Base-by-base conservation (phyloP, 768 basidiomycete species). In the Austroboletus eburneus region DNA sequence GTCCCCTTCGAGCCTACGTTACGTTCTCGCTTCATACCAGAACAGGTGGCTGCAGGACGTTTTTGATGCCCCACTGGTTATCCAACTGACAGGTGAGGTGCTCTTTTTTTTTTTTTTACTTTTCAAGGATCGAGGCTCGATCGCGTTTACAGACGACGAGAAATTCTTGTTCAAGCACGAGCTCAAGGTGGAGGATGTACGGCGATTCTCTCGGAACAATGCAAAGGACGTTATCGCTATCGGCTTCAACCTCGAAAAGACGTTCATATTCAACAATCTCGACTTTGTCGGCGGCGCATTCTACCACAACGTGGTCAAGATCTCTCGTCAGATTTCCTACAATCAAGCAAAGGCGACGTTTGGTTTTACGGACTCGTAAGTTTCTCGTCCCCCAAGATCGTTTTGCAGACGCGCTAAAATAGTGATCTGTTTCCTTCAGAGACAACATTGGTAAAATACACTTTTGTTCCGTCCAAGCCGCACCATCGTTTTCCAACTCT, bases 401-500 rank as follows among this genome's bases (percentile, higher is more conserved):
- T 25, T 45, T 27, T 27, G 27, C 12, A 12, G n/a, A n/a, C n/a
- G 27, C 12, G 27, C 27, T 27, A 27, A 27, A 27, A 27, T 16
- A 29, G 7, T 13, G 33, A 8, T 8, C 33, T 14, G 33, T 34
- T 46, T n/a, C 34, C 22, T 34, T 46, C 61, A 97, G 93, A 20
- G 96, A 98, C 69, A 98, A 97, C 69, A 92, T 98, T 54, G 96
- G 96, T 50, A 98, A 97, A 72, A 81, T 91, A 49, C 94, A 97
- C 70, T 99, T 99, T 65, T 91, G 87, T 29, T 77, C 96, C 23
- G 83, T 99, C 54, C 96, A 99, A 69, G 92, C 96, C 8, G 82
- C 94, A 1, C 94, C 96, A 0, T 89, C 92, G 16, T 99, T 99
- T 75, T 93, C 91, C 52, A 95, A 93, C 67, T 96, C 94, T 12